Base-by-base conservation (phyloP, 2,329 filamentous ascomycete genomes). In the Didymella sp. region DNA sequence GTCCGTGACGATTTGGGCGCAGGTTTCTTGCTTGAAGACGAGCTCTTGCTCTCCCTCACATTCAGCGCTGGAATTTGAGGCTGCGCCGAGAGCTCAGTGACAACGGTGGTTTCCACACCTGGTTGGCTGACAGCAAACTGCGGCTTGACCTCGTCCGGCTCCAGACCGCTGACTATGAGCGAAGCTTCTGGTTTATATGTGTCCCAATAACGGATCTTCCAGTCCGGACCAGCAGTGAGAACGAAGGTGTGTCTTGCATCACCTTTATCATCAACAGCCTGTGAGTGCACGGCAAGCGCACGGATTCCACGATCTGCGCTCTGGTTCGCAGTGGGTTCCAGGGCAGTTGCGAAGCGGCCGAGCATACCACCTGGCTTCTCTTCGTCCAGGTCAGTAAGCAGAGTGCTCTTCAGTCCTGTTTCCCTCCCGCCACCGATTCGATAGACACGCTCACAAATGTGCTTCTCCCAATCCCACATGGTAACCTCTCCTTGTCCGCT, bases 121-220 rank as follows among this genome's bases (percentile, higher is more conserved):
- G 79, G 66, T 46, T 75, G 73, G 33, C 61, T 66, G 7, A 60
- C 66, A 3, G 25, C 56, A 71, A 93, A 98, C 9, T 85, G 84
- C n/a, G 92, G 89, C 71, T 87, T 88, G 30, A 85, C 80, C 56
- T 92, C 88, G 30, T 92, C 89, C 2, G 81, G 77, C 55, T 86
- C 85, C 11, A 92, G 80, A 0, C 94, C 94, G 72, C 90, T 96
- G 62, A 96, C 88, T 13, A 97, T 84, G 53, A 84, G 82, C 37
- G 91, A 96, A 57, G 87, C 85, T 70, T 96, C 92, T 9, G 91
- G 83, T 9, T 88, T 87, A 9, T 86, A 82, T 13, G 95, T 82
- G 71, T 99, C 94, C 95, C 95, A 99, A 77, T 96, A 98, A 9
- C 95, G 87, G 17, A 99, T 85, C 76, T 91, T 95, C 77, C 90